Evolutionary conservation across 805 yeast species (phyloP).

Genomic region (Kodamaea hsintzibuensis): DNA sequence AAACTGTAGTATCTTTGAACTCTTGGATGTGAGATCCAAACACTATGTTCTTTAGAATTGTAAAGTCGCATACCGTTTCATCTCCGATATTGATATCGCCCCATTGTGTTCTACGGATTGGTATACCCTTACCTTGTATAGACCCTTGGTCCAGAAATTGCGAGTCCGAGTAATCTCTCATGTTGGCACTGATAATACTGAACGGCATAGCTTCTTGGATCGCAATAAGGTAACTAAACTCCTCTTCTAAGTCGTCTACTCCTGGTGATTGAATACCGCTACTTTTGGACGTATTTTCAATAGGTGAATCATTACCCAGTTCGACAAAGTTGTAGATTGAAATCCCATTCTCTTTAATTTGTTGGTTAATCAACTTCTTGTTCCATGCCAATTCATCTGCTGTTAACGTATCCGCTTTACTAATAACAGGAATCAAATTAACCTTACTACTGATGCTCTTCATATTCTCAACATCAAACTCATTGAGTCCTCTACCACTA

Average conservation of each 20-base stretch:
- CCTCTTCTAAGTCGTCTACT: slow-evolving; percentile 13
- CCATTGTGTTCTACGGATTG: slow-evolving; percentile 17
- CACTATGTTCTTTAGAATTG: slow-evolving; percentile 19
- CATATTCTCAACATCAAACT: slow-evolving; percentile 74
- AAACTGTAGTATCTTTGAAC: slow-evolving; percentile 24
- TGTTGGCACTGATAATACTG: slow-evolving; percentile 16
- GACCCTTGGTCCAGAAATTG: not conserved
- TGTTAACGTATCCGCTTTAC: slow-evolving; percentile 78
- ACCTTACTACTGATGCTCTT: slow-evolving; percentile 68
- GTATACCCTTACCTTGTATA: slow-evolving; percentile 5
- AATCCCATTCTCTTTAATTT: slow-evolving; percentile 56
- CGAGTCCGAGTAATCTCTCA: not conserved
- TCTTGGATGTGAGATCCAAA: slow-evolving; percentile 29
- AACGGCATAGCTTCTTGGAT: slow-evolving; percentile 23
- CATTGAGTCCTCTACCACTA: slow-evolving; percentile 38
- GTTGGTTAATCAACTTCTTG: slow-evolving; percentile 53
- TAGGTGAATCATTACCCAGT: slow-evolving; percentile 13
- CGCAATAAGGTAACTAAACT: slow-evolving; percentile 11
- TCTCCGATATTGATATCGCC: slow-evolving; percentile 21
- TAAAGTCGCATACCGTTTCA: slow-evolving; percentile 19
- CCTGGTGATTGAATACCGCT: slow-evolving; percentile 3
- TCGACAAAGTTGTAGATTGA: slow-evolving; percentile 28
- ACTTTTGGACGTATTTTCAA: not conserved
- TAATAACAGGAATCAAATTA: slow-evolving; percentile 78
- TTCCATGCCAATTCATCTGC: slow-evolving; percentile 52